phyloP scores from a whole-genome alignment of 2,329 filamentous ascomycete genomes.

The Ophiostoma sp. region DNA sequence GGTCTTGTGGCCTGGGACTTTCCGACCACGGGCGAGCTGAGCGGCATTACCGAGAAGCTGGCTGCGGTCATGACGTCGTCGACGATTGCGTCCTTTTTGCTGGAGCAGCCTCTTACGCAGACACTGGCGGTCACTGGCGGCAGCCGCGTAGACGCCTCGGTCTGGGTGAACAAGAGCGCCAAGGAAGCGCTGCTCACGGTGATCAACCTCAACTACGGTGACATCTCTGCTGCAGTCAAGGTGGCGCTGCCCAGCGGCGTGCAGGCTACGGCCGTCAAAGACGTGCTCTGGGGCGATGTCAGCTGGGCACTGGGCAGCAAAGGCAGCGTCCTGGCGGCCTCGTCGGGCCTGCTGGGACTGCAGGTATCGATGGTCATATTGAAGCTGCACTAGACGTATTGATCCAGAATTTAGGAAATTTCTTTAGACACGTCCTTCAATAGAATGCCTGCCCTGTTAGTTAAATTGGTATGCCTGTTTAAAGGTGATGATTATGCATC shows the following conservation, averaged over 20 bases:
- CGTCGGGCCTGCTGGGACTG: neutral
- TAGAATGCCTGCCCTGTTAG: too few species aligned
- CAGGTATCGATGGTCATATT: conserved; percentile 3
- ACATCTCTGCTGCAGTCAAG: neutral
- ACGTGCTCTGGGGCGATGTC: neutral
- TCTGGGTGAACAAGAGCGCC: neutral
- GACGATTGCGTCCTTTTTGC: conserved; percentile 1
- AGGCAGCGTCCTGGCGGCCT: neutral
- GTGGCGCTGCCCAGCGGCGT: neutral
- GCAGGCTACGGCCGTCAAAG: neutral
- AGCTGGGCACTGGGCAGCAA: neutral
- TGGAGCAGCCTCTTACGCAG: conserved; percentile 2
- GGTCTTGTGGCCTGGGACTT: conserved; percentile 9
- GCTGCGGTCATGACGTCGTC: conserved; percentile 8
- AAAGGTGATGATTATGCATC: too few species aligned
- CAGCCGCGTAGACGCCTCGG: conserved; percentile 8
- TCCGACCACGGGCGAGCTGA: neutral
- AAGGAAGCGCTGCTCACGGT: conserved; percentile 6
- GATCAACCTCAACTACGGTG: conserved; percentile 4
- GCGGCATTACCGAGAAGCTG: conserved; percentile 1
- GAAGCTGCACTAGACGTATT: neutral
- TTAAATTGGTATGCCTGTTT: too few species aligned
- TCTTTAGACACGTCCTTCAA: too few species aligned
- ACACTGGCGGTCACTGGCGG: neutral
- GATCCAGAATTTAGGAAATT: too few species aligned